These are phyloP conservation scores for Neospora caninum DNA, from an alignment of 169 alveolate species.

Conservation along the genomic window DNA sequence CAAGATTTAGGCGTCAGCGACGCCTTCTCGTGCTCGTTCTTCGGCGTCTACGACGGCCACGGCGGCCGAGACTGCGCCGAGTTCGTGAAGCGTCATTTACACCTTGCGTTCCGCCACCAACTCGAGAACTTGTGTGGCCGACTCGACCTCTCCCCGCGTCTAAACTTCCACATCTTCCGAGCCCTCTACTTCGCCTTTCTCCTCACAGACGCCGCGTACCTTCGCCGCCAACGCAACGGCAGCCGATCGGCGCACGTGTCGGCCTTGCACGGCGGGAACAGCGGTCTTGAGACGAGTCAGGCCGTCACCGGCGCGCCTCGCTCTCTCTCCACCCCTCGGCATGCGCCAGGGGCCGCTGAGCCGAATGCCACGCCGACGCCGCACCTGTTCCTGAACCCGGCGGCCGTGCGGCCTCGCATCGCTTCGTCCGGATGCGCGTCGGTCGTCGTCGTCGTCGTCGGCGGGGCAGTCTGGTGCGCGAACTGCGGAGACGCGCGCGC, in stretches of 20 bases:
- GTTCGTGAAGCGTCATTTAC: conserved; percentile 78
- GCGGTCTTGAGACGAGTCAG: not conserved
- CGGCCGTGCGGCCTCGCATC: too few relatives aligned
- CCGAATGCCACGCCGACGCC: too few relatives aligned
- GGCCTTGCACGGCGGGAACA: not conserved
- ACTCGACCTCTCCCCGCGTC: not conserved
- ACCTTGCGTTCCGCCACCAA: conserved; percentile 45
- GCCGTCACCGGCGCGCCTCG: too few relatives aligned
- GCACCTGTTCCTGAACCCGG: too few relatives aligned
- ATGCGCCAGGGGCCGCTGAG: too few relatives aligned
- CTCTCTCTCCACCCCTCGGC: too few relatives aligned
- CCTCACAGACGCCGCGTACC: conserved; percentile 48
- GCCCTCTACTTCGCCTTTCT: conserved; percentile 34
- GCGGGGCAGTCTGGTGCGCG: conserved; percentile 85
- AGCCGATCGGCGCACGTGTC: not conserved
- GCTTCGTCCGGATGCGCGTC: conserved; percentile 85
- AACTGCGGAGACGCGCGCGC: conserved; percentile 99
- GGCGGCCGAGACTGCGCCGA: conserved; percentile 83
- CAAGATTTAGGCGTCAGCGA: conserved; percentile 40
- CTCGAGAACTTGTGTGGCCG: conserved; percentile 25
- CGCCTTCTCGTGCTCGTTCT: conserved; percentile 62
- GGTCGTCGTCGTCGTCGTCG: conserved; percentile 83
- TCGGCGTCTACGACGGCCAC: conserved; percentile 84
- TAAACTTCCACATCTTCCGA: not conserved
- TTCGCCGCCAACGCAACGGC: not conserved